phyloP scores from a whole-genome alignment of 352 stramenopile species.

The Aphanomyces astaci region DNA sequence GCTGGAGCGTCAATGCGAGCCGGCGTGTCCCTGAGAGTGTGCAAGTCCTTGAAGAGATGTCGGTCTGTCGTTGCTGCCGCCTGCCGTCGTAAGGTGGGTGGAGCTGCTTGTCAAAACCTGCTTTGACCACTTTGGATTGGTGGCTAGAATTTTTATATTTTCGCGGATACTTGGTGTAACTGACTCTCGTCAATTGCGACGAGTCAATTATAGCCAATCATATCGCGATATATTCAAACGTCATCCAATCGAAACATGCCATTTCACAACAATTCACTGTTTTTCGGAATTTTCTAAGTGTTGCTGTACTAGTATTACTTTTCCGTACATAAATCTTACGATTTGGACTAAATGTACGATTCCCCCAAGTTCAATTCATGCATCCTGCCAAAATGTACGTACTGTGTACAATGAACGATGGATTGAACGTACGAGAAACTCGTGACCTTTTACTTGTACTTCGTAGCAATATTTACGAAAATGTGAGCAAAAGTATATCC shows the following conservation, averaged over 20 bases:
- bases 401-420: not conserved
- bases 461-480: too few relatives aligned
- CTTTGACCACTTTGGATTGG: conserved; percentile 6
- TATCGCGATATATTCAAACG: not conserved
- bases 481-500: too few relatives aligned
- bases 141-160: conserved; percentile 17
- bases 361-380: too few relatives aligned
- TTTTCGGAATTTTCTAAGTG: not conserved
- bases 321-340: too few relatives aligned
- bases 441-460: too few relatives aligned
- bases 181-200: not conserved
- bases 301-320: too few relatives aligned
- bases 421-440: too few relatives aligned
- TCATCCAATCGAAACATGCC: not conserved
- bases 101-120: conserved; percentile 12
- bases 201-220: conserved; percentile 13
- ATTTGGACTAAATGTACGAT: too few relatives aligned
- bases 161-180: not conserved
- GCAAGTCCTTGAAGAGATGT: not conserved
- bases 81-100: not conserved
- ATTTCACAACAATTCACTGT: not conserved
- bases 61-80: not conserved
- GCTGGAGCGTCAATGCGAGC: not conserved
- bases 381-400: not conserved
- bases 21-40: not conserved